These are phyloP conservation scores for Arctostaphylos glauca DNA, from an alignment of 148 eudicot species.

Conservation along the genomic window DNA sequence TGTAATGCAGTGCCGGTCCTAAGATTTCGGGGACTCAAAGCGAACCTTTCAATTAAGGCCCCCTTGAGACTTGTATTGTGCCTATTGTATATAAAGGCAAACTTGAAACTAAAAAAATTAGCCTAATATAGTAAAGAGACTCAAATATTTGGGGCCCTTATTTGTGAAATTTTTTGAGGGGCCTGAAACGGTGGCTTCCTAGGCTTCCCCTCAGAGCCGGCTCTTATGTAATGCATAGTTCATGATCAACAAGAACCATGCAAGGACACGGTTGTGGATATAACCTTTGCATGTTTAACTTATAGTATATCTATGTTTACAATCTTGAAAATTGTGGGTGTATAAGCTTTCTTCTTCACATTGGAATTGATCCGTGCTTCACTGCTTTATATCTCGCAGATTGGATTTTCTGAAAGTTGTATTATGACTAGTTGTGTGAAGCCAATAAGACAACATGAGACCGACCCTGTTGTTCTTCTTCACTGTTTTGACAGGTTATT, in stretches of 20 bases:
- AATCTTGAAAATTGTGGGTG: not conserved
- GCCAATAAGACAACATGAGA: conserved; percentile 39
- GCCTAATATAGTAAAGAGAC: too few relatives aligned
- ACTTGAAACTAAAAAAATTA: too few relatives aligned
- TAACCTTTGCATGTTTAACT: not conserved
- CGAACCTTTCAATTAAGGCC: too few relatives aligned
- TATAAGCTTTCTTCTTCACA: not conserved
- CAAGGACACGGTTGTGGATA: not conserved
- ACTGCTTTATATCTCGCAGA: conserved; percentile 32
- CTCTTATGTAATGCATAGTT: not conserved
- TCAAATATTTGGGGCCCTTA: too few relatives aligned
- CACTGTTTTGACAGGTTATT: conserved; percentile 84
- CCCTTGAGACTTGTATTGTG: too few relatives aligned
- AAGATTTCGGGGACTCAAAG: too few relatives aligned
- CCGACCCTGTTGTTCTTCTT: conserved; percentile 78
- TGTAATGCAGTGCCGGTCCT: too few relatives aligned
- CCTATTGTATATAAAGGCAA: too few relatives aligned
- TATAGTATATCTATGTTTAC: not conserved
- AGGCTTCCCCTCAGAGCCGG: too few relatives aligned
- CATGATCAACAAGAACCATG: not conserved
- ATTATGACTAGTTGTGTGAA: conserved; percentile 91
- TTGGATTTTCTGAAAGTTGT: conserved; percentile 38
- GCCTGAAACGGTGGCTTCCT: too few relatives aligned
- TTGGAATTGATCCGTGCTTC: not conserved
- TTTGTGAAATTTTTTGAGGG: too few relatives aligned